A percentile compares a stretch with the other conserved stretches of the same genome.
These are phyloP conservation scores for Tillandsia leiboldiana DNA, from an alignment of 176 grass and related monocot species.

Conservation along the genomic window DNA sequence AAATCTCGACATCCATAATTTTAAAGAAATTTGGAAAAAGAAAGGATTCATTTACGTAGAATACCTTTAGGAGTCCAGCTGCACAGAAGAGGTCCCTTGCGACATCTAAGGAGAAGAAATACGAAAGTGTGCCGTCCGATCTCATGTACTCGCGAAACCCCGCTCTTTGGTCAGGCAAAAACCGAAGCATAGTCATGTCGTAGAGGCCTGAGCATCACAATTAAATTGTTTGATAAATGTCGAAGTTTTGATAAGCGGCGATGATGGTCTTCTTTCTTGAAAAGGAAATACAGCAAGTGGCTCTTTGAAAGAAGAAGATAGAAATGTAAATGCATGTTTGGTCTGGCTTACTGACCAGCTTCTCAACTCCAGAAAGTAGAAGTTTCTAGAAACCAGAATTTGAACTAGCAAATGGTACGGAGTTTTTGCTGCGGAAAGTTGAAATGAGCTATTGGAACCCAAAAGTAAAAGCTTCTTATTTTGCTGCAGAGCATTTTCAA, in stretches of 20 bases:
- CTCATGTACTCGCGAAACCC: constrained; percentile 80
- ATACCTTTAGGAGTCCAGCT: constrained; percentile 74
- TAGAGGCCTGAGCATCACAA: constrained; percentile 56
- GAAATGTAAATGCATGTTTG: background rate
- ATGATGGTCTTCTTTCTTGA: too few relatives aligned
- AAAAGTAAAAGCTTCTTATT: background rate
- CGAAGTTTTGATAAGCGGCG: background rate
- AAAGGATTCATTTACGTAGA: constrained; percentile 1
- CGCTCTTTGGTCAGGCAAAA: constrained; percentile 68
- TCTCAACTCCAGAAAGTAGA: too few relatives aligned
- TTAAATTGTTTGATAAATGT: constrained; percentile 1
- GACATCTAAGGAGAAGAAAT: constrained; percentile 72
- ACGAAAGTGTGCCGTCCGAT: constrained; percentile 80
- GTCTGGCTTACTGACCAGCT: too few relatives aligned
- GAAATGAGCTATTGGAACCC: background rate
- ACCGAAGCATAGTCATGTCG: constrained; percentile 98
- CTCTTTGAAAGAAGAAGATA: background rate
- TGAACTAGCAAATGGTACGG: too few relatives aligned
- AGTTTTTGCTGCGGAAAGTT: too few relatives aligned
- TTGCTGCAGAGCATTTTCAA: too few relatives aligned
- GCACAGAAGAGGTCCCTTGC: constrained; percentile 58
- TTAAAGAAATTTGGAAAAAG: constrained; percentile 2
- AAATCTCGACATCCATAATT: background rate
- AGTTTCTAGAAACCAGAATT: too few relatives aligned
- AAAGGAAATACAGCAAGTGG: background rate